Evolutionary conservation across 2,329 filamentous ascomycete genomes (phyloP).

Genomic region (Pseudogymnoascus sp.): DNA sequence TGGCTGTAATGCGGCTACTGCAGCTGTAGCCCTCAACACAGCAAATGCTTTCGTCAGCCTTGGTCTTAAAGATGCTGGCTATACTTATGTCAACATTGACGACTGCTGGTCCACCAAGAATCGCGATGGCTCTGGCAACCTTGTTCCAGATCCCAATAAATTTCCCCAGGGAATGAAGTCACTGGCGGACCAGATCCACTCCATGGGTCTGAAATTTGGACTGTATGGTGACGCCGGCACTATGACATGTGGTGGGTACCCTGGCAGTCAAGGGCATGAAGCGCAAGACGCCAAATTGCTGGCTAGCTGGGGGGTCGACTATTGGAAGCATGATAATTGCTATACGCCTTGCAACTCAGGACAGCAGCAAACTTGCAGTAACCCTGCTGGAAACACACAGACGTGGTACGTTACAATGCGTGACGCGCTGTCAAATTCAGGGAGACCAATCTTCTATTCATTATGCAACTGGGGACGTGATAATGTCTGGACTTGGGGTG

Average conservation of each 20-base stretch:
- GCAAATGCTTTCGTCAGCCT: constrained; percentile 12
- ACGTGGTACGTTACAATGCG: constrained; percentile 28
- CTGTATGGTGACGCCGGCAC: constrained; percentile 39
- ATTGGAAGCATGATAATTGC: constrained; percentile 48
- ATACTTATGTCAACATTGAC: constrained; percentile 30
- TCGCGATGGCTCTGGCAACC: constrained; percentile 29
- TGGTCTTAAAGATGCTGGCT: constrained; percentile 15
- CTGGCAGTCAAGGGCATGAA: constrained; percentile 43
- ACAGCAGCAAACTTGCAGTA: constrained; percentile 16
- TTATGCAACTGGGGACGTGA: constrained; percentile 41
- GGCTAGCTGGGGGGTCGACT: constrained; percentile 43
- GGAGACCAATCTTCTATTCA: constrained; percentile 27
- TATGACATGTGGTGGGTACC: constrained; percentile 24
- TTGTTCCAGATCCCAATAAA: constrained; percentile 31
- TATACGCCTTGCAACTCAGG: constrained; percentile 43
- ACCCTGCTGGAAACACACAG: constrained; percentile 13
- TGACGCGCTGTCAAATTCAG: constrained; percentile 25
- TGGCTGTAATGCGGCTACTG: neutral
- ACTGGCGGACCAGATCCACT: constrained; percentile 14
- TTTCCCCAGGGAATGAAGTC: constrained; percentile 30
- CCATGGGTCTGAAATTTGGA: constrained; percentile 15
- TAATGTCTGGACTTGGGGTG: constrained; percentile 44
- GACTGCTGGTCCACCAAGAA: constrained; percentile 40
- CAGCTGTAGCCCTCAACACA: neutral
- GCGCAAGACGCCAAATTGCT: constrained; percentile 41